phyloP scores from a whole-genome alignment of 192 early-diverging fungal genomes.

The Entomortierella chlamydospora region DNA sequence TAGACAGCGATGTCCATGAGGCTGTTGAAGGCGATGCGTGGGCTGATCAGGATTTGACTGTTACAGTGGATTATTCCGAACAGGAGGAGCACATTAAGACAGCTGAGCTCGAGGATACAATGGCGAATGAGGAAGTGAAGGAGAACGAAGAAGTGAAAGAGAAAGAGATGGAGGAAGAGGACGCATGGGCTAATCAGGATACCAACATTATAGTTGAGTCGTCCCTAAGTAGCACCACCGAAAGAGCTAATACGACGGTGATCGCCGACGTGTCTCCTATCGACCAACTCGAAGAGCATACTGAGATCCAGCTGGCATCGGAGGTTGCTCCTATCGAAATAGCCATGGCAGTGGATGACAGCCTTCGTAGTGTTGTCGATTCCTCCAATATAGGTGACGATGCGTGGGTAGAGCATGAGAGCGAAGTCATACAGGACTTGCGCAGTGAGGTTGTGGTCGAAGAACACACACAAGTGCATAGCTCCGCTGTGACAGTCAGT shows the following conservation, averaged over 20 bases:
- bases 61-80: not conserved
- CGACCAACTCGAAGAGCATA: too few relatives aligned
- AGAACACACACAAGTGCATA: not conserved
- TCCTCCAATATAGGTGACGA: too few relatives aligned
- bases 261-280: not conserved
- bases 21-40: conserved; percentile 14
- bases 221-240: not conserved
- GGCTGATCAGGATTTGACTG: not conserved
- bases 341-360: too few relatives aligned
- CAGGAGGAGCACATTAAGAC: not conserved
- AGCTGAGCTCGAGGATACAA: not conserved
- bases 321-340: too few relatives aligned
- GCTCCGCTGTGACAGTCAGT: too few relatives aligned
- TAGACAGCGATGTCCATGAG: not conserved
- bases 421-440: too few relatives aligned
- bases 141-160: not conserved
- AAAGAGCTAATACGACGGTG: not conserved
- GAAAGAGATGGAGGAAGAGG: conserved; percentile 3
- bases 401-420: not conserved
- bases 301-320: too few relatives aligned
- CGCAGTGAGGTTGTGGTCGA: too few relatives aligned
- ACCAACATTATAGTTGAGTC: not conserved
- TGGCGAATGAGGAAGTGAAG: not conserved
- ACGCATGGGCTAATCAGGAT: conserved; percentile 8
- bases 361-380: too few relatives aligned